phyloP scores from a whole-genome alignment of 352 stramenopile genomes.

The Globisporangium acanthophoron region DNA sequence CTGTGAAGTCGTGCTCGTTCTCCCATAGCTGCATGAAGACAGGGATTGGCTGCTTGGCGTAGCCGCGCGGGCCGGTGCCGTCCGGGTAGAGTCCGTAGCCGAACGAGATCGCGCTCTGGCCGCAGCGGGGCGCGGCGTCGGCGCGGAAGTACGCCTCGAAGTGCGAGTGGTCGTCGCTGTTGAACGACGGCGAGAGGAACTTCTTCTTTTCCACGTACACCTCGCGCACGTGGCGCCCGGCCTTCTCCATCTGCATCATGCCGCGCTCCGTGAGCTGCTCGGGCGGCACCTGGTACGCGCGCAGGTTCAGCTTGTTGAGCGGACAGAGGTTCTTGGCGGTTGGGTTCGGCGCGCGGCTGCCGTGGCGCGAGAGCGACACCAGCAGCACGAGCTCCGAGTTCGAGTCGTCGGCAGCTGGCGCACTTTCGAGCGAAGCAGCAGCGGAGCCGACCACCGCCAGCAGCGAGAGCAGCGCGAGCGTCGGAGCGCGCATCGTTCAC shows the following conservation, averaged over 20 bases:
- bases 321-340: constrained; percentile 55
- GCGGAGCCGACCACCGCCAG: neutral
- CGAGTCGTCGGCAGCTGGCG: neutral
- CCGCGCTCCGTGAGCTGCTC: constrained; percentile 71
- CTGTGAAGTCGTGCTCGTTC: constrained; percentile 78
- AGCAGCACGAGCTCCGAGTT: constrained; percentile 59
- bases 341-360: constrained; percentile 65
- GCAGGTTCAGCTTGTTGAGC: constrained; percentile 55
- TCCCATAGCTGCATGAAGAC: constrained; percentile 78
- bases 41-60: constrained; percentile 54
- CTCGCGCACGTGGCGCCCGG: constrained; percentile 58
- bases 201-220: constrained; percentile 60
- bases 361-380: constrained; percentile 66
- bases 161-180: constrained; percentile 42
- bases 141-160: constrained; percentile 77
- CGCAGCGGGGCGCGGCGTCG: constrained; percentile 59
- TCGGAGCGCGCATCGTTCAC: neutral
- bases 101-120: constrained; percentile 63
- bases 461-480: constrained; percentile 7
- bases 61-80: constrained; percentile 51
- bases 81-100: constrained; percentile 69
- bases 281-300: constrained; percentile 54
- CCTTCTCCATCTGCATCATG: constrained; percentile 64
- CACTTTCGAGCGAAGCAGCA: neutral
- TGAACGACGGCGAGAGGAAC: constrained; percentile 66